Evolutionary conservation across 441 rosid genomes (phyloP), one percentile per base, ranked within the genome.

Genomic region (Biscutella laevigata): DNA sequence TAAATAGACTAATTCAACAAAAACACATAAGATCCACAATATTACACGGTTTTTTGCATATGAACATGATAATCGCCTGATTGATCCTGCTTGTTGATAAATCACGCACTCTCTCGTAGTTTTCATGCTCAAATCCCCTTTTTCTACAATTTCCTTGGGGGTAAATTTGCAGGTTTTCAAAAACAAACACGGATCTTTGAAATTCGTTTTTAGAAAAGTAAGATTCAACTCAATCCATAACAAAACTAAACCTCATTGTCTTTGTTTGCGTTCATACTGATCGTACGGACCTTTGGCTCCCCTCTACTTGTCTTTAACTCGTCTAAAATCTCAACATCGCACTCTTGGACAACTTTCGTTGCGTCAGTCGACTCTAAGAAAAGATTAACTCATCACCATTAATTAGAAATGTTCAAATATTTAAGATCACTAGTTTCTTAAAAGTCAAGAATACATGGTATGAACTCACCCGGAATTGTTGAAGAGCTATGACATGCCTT

Each of bases 241-340:
- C 30, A 45, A 21, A 53, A 47, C n/a, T n/a, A n/a, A n/a, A 67
- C 86, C 77, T 70, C 80, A 29, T 61, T 48, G 34, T 44, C 67
- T 47, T 28, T 73, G 2, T 78, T 83, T 14, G 74, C 78, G 0
- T 45, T 71, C 45, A 65, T 60, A 69, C 82, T 80, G 12, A 71
- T 33, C 7, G 70, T 67, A 68, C 83, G 75, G 48, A 70, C 64
- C 58, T 80, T 85, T 5, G 82, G 19, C 70, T 82, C 87, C 17
- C 89, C 94, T 74, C 85, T 72, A 56, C 77, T 71, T 27, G 89
- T 85, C 4, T 85, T 85, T 49, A 80, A 60, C 73, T 82, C 83
- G 33, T 80, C 89, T 53, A 85, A 37, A 57, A 80, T 69, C 73
- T 85, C 94, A 3, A 77, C 75, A 54, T 77, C 87, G 4, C 56